Conservation (phyloP, 2,329 filamentous ascomycete genomes). For the Aspergillus neotritici region DNA sequence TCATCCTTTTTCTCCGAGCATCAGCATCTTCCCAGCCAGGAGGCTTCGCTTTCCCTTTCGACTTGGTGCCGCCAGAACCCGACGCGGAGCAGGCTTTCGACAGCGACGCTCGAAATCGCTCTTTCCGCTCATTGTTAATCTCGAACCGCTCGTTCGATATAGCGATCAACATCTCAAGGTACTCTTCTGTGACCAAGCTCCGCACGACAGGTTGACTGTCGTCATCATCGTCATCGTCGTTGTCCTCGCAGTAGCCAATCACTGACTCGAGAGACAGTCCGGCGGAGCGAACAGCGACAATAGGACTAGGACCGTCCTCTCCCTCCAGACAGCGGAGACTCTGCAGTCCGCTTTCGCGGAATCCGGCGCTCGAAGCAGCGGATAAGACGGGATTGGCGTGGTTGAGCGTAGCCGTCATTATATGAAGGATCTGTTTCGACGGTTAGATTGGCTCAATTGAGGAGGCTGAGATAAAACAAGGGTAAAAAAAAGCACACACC, state of each 20-base stretch:
- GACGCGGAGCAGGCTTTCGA: constrained; percentile 18
- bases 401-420: constrained; percentile 68
- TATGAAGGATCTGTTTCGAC: constrained; percentile 70
- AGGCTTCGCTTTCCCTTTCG: constrained; percentile 18
- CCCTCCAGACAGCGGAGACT: constrained; percentile 51
- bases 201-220: constrained; percentile 39
- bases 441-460: constrained; percentile 18
- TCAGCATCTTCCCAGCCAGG: constrained; percentile 36
- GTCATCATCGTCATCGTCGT: constrained; percentile 27
- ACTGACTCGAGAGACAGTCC: constrained; percentile 77
- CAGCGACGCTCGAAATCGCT: constrained; percentile 32
- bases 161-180: constrained; percentile 60
- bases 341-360: constrained; percentile 78
- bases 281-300: constrained; percentile 80
- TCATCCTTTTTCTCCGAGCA: constrained; percentile 35
- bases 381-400: constrained; percentile 71
- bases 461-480: constrained; percentile 4
- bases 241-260: constrained; percentile 52
- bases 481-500: constrained; percentile 55
- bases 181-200: constrained; percentile 58
- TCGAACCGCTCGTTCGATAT: constrained; percentile 61
- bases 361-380: constrained; percentile 74
- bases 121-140: constrained; percentile 36
- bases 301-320: constrained; percentile 52
- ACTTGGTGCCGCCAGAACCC: constrained; percentile 5